phyloP scores from a whole-genome alignment of 2,329 filamentous ascomycete species.

The Hymenoscyphus linearis region DNA sequence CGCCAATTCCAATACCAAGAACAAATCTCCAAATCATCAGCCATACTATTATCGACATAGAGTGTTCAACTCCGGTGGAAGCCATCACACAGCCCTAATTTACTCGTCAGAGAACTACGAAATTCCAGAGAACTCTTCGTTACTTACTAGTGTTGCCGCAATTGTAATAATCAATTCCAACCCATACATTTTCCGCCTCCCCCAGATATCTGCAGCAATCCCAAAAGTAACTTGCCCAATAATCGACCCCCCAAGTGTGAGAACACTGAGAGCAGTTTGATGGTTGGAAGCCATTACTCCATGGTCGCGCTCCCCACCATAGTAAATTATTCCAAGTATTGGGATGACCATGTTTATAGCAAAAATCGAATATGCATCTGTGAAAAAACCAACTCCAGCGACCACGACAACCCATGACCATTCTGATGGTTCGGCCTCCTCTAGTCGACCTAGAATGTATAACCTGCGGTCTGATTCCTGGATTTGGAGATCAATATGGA shows the following conservation, averaged over 20 bases:
- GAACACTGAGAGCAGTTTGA: conserved; percentile 39
- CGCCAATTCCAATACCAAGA: conserved; percentile 54
- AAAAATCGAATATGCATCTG: conserved; percentile 41
- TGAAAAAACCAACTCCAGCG: conserved; percentile 44
- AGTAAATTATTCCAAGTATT: conserved; percentile 44
- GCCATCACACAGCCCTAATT: conserved; percentile 38
- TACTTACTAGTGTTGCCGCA: conserved; percentile 34
- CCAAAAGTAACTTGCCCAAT: conserved; percentile 44
- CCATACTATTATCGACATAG: conserved; percentile 40
- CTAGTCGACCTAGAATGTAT: conserved; percentile 21
- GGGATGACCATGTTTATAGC: conserved; percentile 46
- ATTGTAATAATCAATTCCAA: conserved; percentile 44
- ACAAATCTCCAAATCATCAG: conserved; percentile 43
- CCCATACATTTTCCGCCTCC: conserved; percentile 46
- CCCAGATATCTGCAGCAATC: conserved; percentile 41
- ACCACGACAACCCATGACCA: conserved; percentile 31
- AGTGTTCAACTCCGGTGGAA: conserved; percentile 35
- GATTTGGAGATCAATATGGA: not conserved
- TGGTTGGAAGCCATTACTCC: conserved; percentile 27
- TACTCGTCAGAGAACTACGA: not conserved
- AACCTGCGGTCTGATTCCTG: conserved; percentile 22
- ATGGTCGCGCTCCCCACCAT: conserved; percentile 31
- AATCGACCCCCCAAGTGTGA: conserved; percentile 41
- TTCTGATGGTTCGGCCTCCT: conserved; percentile 20
- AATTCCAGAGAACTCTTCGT: too few species aligned